Conservation (phyloP, 1,284 basidiomycete genomes). For the Boletus semigastroideus region DNA sequence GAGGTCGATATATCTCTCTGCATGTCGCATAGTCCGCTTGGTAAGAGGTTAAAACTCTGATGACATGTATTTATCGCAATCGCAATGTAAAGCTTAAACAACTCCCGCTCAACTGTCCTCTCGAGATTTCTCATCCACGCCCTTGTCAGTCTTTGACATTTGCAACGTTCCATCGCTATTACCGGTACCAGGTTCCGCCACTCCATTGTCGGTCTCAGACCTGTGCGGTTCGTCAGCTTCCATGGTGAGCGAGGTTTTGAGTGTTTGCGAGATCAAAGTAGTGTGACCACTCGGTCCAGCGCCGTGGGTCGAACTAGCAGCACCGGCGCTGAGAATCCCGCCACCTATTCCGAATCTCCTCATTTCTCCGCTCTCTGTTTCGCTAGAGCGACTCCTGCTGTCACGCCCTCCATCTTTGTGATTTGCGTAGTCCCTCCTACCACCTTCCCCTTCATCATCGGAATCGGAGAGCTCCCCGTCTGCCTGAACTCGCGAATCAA, state of each 20-base stretch:
- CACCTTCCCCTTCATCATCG: constrained; percentile 84
- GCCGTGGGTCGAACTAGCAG: constrained; percentile 55
- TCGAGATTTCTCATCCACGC: constrained; percentile 20
- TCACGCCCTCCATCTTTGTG: constrained; percentile 54
- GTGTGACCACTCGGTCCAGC: constrained; percentile 72
- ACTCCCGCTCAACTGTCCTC: constrained; percentile 5
- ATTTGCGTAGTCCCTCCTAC: constrained; percentile 62
- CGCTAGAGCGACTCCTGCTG: constrained; percentile 38
- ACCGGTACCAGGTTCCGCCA: constrained; percentile 18
- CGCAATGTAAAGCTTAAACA: not conserved
- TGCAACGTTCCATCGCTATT: constrained; percentile 16
- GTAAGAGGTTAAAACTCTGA: not conserved
- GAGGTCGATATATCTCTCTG: constrained; percentile 3
- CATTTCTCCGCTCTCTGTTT: constrained; percentile 38
- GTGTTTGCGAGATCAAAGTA: constrained; percentile 39
- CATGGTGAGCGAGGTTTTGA: constrained; percentile 48
- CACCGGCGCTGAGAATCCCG: constrained; percentile 65
- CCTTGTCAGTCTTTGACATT: constrained; percentile 26
- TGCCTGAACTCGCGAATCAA: constrained; percentile 71
- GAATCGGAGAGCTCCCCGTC: constrained; percentile 84
- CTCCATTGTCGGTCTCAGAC: constrained; percentile 26
- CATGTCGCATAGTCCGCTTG: constrained; percentile 10
- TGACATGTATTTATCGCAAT: constrained; percentile 21
- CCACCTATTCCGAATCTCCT: constrained; percentile 67
- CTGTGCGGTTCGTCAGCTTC: constrained; percentile 44